Evolutionary conservation across 768 basidiomycete species (phyloP), one percentile per base, ranked within the genome.

Genomic region (Hericium alpestre): DNA sequence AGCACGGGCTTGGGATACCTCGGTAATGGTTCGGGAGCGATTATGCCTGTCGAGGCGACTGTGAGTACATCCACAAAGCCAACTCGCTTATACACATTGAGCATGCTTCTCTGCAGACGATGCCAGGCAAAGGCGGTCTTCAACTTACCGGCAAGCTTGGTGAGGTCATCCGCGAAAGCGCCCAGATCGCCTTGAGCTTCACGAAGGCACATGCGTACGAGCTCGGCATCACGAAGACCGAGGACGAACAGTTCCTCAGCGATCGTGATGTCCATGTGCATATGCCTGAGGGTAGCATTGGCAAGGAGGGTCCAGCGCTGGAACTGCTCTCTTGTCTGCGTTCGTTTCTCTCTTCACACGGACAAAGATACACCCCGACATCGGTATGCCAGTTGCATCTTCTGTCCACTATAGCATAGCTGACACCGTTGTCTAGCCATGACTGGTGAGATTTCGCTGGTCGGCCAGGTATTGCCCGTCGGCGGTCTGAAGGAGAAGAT

Each of bases 401-500:
- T 38, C 51, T 13, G 25, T 25, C 41, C 37, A 9, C 38, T 51
- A 7, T 56, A 12, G 40, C 46, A 48, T 20, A 51, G 50, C 12
- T 27, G 38, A 53, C 3, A 25, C 55, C 37, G 11, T 16, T n/a
- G 18, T 53, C 0, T 59, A 93, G 93, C 96, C 6, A 94, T 98
- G 93, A 98, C 96, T 0, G 96, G 96, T 15, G 96, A 99, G 71
- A 93, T 99, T 56, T 93, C 94, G 1, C 83, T 99, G 15, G 87
- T 93, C 0, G 96, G 96, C 0, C 93, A 96, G 70, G 95, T 99
- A 9, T 78, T 96, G 1, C 92, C 95, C 2, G 95, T 99, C 10
- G 95, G 95, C 8, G 95, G 95, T 0, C 72, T 98, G 61, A 97
- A 96, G 74, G 90, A 92, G 74, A 94, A 96, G 77, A 93, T 95